Conservation (phyloP, 768 basidiomycete species). For the Pleurotus eryngii region DNA sequence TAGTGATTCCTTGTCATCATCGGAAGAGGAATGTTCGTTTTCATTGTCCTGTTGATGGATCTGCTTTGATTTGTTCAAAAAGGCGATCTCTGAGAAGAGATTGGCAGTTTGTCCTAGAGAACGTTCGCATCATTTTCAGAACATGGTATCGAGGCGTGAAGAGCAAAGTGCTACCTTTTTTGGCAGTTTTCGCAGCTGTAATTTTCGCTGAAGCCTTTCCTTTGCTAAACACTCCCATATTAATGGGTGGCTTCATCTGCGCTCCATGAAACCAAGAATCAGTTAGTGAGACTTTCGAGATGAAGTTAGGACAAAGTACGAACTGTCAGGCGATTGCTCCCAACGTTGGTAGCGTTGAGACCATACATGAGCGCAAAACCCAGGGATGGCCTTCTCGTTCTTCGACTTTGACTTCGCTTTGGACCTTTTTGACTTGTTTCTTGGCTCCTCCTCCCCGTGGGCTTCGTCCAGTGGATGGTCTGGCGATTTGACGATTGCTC, state of each 20-base stretch:
- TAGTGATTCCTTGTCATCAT: conserved; percentile 1
- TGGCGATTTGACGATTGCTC: conserved; percentile 38
- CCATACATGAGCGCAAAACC: conserved; percentile 66
- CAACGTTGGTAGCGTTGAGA: conserved; percentile 59
- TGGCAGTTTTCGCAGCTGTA: conserved; percentile 17
- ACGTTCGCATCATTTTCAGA: no score
- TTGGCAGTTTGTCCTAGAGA: background rate
- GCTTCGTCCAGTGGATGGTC: conserved; percentile 1
- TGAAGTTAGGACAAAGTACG: conserved; percentile 10
- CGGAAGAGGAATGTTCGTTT: conserved; percentile 12
- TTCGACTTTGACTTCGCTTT: conserved; percentile 20
- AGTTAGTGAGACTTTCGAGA: background rate
- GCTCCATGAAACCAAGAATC: background rate
- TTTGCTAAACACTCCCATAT: conserved; percentile 58
- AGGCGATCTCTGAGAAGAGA: conserved; percentile 45
- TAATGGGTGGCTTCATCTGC: conserved; percentile 42
- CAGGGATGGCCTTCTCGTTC: conserved; percentile 38
- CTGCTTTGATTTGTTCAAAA: conserved; percentile 32
- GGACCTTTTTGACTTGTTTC: conserved; percentile 16
- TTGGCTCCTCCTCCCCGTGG: conserved; percentile 5
- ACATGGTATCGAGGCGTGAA: background rate
- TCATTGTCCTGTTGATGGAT: conserved; percentile 7
- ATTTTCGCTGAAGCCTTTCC: conserved; percentile 57
- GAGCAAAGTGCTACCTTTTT: conserved; percentile 20
- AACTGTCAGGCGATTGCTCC: conserved; percentile 61